Conservation (phyloP, 1,139 yeast genomes). For the Nakaseomyces uthaithaninus region DNA sequence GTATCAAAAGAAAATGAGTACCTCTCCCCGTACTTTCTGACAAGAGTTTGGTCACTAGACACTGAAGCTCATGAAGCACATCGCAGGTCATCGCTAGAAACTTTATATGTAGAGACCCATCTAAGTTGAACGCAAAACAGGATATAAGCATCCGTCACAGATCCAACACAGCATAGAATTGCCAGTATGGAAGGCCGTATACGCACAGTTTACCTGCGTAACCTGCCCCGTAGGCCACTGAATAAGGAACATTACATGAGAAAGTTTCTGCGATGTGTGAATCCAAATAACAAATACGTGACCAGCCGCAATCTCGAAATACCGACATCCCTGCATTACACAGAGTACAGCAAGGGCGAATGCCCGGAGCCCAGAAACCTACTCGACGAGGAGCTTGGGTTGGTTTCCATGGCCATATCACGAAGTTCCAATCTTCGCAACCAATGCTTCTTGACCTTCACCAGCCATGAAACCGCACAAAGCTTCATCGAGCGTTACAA, state of each 20-base stretch:
- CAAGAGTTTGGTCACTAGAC: too few relatives aligned
- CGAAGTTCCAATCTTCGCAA: conserved; percentile 48
- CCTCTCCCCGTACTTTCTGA: too few relatives aligned
- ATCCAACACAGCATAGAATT: neutral
- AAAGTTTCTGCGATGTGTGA: conserved; percentile 17
- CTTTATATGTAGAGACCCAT: too few relatives aligned
- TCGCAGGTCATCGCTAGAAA: too few relatives aligned
- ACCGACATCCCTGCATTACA: conserved; percentile 12
- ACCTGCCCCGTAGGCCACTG: conserved; percentile 26
- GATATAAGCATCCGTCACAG: too few relatives aligned
- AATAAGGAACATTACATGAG: conserved; percentile 18
- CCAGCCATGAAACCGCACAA: conserved; percentile 38
- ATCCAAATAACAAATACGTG: conserved; percentile 17
- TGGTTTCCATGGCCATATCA: conserved; percentile 21
- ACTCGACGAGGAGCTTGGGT: conserved; percentile 18
- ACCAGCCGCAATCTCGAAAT: conserved; percentile 11
- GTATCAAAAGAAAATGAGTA: too few relatives aligned
- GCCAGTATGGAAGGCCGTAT: neutral
- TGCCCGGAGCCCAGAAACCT: neutral
- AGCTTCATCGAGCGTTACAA: conserved; percentile 41
- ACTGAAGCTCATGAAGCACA: too few relatives aligned
- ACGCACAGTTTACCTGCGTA: conserved; percentile 16
- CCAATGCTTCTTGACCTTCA: conserved; percentile 77
- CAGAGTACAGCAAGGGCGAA: conserved; percentile 1
- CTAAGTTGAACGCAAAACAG: too few relatives aligned